phyloP scores from a whole-genome alignment of 768 basidiomycete genomes.

The Mycena crocata region DNA sequence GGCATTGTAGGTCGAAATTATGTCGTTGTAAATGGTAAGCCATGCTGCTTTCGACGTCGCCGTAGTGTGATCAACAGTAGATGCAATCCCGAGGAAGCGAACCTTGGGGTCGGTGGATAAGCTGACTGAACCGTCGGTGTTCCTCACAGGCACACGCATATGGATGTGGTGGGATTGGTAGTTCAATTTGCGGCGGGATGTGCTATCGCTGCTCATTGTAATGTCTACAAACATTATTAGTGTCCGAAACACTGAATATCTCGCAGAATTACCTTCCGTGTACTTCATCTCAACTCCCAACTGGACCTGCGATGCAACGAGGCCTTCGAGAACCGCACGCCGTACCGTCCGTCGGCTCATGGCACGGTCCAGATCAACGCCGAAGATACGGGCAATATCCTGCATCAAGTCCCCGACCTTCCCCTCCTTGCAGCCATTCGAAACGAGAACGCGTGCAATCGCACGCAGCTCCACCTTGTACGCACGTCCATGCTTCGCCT shows the following conservation, averaged over 20 bases:
- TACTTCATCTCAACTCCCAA: slow-evolving; percentile 14
- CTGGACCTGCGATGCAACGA: slow-evolving; percentile 11
- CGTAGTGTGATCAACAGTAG: slow-evolving; percentile 18
- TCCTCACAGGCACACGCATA: neutral
- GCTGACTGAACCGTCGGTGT: neutral
- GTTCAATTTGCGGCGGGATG: slow-evolving; percentile 16
- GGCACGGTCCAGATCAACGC: slow-evolving; percentile 19
- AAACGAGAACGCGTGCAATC: slow-evolving; percentile 18
- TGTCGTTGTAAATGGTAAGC: neutral
- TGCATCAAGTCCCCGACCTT: slow-evolving; percentile 27
- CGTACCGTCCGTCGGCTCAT: slow-evolving; percentile 27
- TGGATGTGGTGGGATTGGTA: slow-evolving; percentile 21
- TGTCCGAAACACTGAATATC: neutral
- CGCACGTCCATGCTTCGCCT: slow-evolving; percentile 19
- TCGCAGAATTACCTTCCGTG: slow-evolving; percentile 2
- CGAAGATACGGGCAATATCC: slow-evolving; percentile 22
- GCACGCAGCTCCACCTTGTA: slow-evolving; percentile 21
- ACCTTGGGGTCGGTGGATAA: neutral
- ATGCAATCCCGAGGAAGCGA: slow-evolving; percentile 14
- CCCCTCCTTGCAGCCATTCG: slow-evolving; percentile 20
- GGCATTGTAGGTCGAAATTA: neutral
- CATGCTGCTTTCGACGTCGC: slow-evolving; percentile 13
- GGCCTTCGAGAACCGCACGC: slow-evolving; percentile 18
- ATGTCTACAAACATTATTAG: slow-evolving; percentile 9
- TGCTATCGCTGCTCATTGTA: slow-evolving; percentile 28